Percentiles rank a stretch among this genome's conserved stretches.
Evolutionary conservation across 352 stramenopile genomes (phyloP).

Genomic region (Phytophthora brassicae): DNA sequence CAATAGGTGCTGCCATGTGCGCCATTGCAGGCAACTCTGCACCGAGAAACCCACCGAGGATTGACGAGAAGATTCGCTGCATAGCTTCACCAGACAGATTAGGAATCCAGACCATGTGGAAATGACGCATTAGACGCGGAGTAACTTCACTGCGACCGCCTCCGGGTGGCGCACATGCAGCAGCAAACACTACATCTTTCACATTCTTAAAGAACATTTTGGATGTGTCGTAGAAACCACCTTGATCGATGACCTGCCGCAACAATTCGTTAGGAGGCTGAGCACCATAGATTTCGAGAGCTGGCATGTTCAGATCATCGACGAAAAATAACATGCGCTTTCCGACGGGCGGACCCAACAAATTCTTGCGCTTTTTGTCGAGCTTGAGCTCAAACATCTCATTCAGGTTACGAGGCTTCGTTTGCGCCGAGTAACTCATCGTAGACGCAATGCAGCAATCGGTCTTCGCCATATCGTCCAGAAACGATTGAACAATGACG

Average conservation of each 20-base stretch:
- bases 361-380: constrained; percentile 86
- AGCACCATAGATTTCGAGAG: constrained; percentile 91
- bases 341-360: constrained; percentile 66
- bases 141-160: constrained; percentile 88
- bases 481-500: constrained; percentile 89
- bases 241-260: constrained; percentile 90
- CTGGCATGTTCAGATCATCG: constrained; percentile 94
- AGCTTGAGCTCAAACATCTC: constrained; percentile 84
- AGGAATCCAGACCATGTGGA: constrained; percentile 92
- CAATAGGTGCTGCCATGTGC: constrained; percentile 78
- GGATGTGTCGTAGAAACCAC: constrained; percentile 88
- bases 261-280: constrained; percentile 92
- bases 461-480: constrained; percentile 87
- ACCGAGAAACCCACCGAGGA: constrained; percentile 86
- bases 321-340: constrained; percentile 90
- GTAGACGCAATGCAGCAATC: constrained; percentile 82
- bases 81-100: constrained; percentile 84
- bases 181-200: constrained; percentile 82
- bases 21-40: constrained; percentile 67
- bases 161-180: constrained; percentile 85
- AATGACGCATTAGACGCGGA: constrained; percentile 86
- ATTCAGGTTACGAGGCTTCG: constrained; percentile 80
- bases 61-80: constrained; percentile 89
- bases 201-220: constrained; percentile 95
- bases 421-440: constrained; percentile 91